Percentiles rank a stretch among this genome's conserved stretches.
Conservation (phyloP, 1,284 basidiomycete genomes). For the Takashimella tepidaria region DNA sequence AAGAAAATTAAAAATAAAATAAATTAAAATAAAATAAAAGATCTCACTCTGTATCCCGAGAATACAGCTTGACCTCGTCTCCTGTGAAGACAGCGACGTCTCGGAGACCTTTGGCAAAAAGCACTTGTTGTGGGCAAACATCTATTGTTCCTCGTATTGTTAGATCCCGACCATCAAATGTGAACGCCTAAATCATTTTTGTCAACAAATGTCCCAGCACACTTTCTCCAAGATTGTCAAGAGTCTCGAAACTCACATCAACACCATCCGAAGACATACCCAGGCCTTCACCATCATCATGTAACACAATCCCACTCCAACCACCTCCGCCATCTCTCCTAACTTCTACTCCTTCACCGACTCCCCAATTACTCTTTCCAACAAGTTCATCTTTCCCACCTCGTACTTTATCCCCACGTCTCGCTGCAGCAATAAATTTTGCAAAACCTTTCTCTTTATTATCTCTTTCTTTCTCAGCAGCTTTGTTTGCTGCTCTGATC, state of each 20-base stretch:
- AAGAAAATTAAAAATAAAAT: too few species aligned
- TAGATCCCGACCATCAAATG: conserved; percentile 28
- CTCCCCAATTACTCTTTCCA: conserved; percentile 9
- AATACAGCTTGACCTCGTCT: background rate
- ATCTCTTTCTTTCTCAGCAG: conserved; percentile 2
- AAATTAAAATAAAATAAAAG: too few species aligned
- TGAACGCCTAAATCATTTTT: conserved; percentile 22
- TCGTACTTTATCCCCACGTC: conserved; percentile 15
- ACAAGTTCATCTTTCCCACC: conserved; percentile 8
- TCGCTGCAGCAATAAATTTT: conserved; percentile 30
- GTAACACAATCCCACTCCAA: conserved; percentile 28
- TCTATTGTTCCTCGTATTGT: conserved; percentile 19
- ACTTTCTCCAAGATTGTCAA: background rate
- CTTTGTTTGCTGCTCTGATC: conserved; percentile 3
- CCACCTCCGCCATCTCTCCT: conserved; percentile 34
- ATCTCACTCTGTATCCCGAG: background rate
- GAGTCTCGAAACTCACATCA: conserved; percentile 20
- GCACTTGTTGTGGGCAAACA: conserved; percentile 6
- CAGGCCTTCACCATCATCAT: conserved; percentile 26
- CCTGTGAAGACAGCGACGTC: conserved; percentile 13
- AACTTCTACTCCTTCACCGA: conserved; percentile 37
- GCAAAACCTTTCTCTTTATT: conserved; percentile 28
- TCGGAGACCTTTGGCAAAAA: conserved; percentile 18
- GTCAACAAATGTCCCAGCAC: too few species aligned
- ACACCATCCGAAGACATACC: conserved; percentile 25